Conservation (phyloP, 768 basidiomycete species). For the Podaxis mareebaensis region DNA sequence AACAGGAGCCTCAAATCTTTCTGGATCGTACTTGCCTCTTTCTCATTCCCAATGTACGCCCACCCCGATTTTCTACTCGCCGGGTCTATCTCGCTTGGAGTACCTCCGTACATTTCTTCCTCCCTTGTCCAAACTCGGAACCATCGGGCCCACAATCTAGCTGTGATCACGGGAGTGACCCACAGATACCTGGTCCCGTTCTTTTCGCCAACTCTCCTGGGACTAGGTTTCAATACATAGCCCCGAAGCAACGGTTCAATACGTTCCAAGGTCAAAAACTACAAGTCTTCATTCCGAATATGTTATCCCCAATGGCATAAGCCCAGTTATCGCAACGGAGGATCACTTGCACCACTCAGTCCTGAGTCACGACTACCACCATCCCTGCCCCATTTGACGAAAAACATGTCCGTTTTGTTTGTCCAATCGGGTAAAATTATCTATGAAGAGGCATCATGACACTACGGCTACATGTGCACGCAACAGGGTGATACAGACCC, state of each 20-base stretch:
- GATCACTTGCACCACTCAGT: not conserved
- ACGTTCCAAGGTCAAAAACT: too few relatives aligned
- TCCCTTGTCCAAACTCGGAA: not conserved
- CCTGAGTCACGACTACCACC: not conserved
- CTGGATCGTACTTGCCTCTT: not conserved
- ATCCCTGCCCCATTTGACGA: not conserved
- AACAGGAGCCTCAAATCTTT: not conserved
- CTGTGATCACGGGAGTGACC: not conserved
- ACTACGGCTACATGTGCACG: not conserved
- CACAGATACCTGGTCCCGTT: not conserved
- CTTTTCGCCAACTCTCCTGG: too few relatives aligned
- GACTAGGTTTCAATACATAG: too few relatives aligned
- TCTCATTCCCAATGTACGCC: not conserved
- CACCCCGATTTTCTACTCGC: not conserved
- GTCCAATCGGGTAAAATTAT: not conserved
- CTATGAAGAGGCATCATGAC: not conserved
- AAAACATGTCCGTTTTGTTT: not conserved
- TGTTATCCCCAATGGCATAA: not conserved
- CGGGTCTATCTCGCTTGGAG: not conserved
- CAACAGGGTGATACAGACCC: not conserved
- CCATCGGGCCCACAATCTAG: not conserved
- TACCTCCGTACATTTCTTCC: not conserved
- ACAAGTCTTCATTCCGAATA: too few relatives aligned
- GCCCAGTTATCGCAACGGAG: not conserved
- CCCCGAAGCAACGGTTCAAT: too few relatives aligned